These are phyloP conservation scores for Clonostachys rhizophaga DNA, from an alignment of 2,329 filamentous ascomycete species.

Conservation along the genomic window DNA sequence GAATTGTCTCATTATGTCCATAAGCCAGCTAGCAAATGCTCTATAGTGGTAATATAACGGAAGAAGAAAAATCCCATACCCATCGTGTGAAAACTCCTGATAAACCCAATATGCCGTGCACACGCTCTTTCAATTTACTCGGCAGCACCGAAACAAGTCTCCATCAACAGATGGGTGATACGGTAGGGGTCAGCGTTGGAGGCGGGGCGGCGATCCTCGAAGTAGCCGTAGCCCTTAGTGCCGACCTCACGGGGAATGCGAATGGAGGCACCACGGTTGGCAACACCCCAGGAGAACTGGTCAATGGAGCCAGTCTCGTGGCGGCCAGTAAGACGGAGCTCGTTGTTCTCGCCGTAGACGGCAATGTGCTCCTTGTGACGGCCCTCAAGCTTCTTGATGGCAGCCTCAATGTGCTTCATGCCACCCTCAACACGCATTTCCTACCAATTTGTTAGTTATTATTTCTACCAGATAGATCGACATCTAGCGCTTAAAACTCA, in stretches of 20 bases:
- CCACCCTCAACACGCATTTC: conserved; percentile 82
- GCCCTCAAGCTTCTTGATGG: conserved; percentile 77
- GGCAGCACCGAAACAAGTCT: conserved; percentile 46
- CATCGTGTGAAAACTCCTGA: too few relatives aligned
- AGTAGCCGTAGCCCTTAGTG: conserved; percentile 90
- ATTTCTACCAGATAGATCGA: too few relatives aligned
- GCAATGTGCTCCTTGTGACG: conserved; percentile 82
- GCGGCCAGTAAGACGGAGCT: conserved; percentile 83
- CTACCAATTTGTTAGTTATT: too few relatives aligned
- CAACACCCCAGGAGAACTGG: conserved; percentile 88
- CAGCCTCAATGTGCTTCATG: conserved; percentile 89
- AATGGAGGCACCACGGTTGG: conserved; percentile 92
- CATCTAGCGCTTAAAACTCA: conserved; percentile 13
- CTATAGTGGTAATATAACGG: too few relatives aligned
- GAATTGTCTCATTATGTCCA: too few relatives aligned
- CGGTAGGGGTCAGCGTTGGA: conserved; percentile 88
- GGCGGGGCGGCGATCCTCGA: conserved; percentile 78
- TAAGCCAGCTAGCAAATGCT: too few relatives aligned
- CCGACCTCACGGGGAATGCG: conserved; percentile 84
- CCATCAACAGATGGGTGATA: conserved; percentile 73
- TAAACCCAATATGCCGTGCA: too few relatives aligned
- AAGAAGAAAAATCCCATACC: too few relatives aligned
- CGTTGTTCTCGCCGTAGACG: conserved; percentile 95
- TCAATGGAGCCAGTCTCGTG: conserved; percentile 96
- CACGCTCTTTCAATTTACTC: conserved; percentile 7